phyloP scores from a whole-genome alignment of 1,139 yeast species.

The Sugiyamaella sp. region DNA sequence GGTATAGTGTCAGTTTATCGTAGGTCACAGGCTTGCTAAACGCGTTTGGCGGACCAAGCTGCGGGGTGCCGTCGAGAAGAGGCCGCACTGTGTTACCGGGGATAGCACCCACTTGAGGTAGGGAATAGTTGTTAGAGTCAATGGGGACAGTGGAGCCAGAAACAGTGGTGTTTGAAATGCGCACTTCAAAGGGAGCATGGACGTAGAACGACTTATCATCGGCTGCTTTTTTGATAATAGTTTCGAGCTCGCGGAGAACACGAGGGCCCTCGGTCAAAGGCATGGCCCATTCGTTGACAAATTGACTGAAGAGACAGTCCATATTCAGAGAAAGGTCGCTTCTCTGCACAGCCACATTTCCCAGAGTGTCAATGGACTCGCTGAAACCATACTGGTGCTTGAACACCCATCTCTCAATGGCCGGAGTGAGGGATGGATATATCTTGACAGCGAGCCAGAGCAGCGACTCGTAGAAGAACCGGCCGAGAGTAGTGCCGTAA shows the following conservation, averaged over 20 bases:
- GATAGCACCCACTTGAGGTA: slow-evolving; percentile 61
- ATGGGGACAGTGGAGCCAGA: slow-evolving; percentile 40
- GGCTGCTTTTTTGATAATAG: slow-evolving; percentile 64
- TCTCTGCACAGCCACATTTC: slow-evolving; percentile 71
- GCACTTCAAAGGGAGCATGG: slow-evolving; percentile 94
- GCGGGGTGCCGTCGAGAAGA: slow-evolving; percentile 76
- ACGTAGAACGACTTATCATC: slow-evolving; percentile 66
- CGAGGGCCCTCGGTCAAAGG: slow-evolving; percentile 80
- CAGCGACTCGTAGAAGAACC: slow-evolving; percentile 75
- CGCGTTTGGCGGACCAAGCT: slow-evolving; percentile 51
- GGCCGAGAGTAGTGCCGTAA: slow-evolving; percentile 81
- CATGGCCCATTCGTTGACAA: slow-evolving; percentile 95
- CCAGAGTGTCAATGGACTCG: slow-evolving; percentile 61
- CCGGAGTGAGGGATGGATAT: slow-evolving; percentile 76
- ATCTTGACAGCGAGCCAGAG: slow-evolving; percentile 79
- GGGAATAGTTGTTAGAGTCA: slow-evolving; percentile 23
- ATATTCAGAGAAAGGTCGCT: slow-evolving; percentile 82
- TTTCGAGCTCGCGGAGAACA: slow-evolving; percentile 64
- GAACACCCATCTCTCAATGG: slow-evolving; percentile 81
- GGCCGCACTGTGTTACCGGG: slow-evolving; percentile 86
- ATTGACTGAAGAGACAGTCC: slow-evolving; percentile 95
- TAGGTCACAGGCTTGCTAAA: slow-evolving; percentile 48
- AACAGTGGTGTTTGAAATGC: slow-evolving; percentile 82
- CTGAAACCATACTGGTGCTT: slow-evolving; percentile 74
- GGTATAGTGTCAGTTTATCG: slow-evolving; percentile 78